Evolutionary conservation across 2,329 filamentous ascomycete species (phyloP), one percentile per base, ranked within the genome.

Genomic region (Zelopaecilomyces penicillatus): DNA sequence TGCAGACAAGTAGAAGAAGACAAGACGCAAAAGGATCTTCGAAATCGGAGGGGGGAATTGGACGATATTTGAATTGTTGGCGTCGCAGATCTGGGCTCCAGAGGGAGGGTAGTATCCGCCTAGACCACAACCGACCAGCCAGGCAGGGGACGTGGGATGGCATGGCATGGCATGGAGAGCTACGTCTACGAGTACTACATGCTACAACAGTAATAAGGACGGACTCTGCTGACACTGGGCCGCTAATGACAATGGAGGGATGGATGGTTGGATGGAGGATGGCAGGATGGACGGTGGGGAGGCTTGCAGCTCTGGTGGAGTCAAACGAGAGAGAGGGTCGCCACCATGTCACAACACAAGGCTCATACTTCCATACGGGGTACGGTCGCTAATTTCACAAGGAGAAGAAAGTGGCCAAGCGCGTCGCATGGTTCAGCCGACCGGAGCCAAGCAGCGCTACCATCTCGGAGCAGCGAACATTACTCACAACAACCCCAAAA

Each of bases 101-200:
- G 39, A 30, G 30, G 34, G 35, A 48, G 47, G 49, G 42, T 50
- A 45, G 49, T 47, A 51, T 51, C 42, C 40, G 49, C 42, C 42
- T 44, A 42, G 39, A 43, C 45, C 38, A 42, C 45, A 40, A 40
- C 37, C 45, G 38, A 47, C 39, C 38, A 34, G 38, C 41, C 45
- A 47, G 45, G 45, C 19, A 19, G 19, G 19, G 19, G 19, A 19
- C 19, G 19, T 19, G n/a, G 45, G 47, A 48, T 34, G 42, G 42
- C 37, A 50, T 38, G 38, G 39, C 31, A 32, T 37, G 27, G 30
- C 11, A 12, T 36, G 11, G n/a, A 28, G 8, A 41, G 39, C 39
- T 33, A 39, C 44, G 26, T 41, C 41, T 29, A 19, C 30, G 36
- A 37, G 31, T 29, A 19, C 35, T 35, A 30, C 37, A 19, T 31